phyloP scores from a whole-genome alignment of 805 yeast genomes.

The Torulaspora gathmanii region DNA sequence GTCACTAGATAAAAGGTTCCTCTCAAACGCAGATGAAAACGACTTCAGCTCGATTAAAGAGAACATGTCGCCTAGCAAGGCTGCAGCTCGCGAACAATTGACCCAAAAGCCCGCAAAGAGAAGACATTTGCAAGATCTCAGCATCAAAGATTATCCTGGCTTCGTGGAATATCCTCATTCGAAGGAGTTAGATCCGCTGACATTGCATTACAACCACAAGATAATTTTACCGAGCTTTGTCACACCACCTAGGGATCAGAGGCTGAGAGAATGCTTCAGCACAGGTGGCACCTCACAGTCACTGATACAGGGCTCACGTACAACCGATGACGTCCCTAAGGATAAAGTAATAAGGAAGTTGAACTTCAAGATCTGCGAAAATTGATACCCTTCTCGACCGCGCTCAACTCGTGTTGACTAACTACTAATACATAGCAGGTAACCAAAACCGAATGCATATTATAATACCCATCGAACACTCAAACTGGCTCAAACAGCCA shows the following conservation, averaged over 20 bases:
- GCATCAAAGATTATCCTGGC: conserved; percentile 19
- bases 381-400: conserved; percentile 4
- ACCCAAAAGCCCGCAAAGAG: conserved; percentile 2
- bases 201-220: conserved; percentile 16
- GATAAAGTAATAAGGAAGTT: conserved; percentile 24
- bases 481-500: not conserved
- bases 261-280: conserved; percentile 16
- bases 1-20: conserved; percentile 23
- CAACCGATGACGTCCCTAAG: conserved; percentile 22
- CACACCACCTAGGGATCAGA: conserved; percentile 25
- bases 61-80: conserved; percentile 18
- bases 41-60: conserved; percentile 18
- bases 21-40: conserved; percentile 28
- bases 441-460: not conserved
- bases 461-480: not conserved
- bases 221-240: conserved; percentile 19
- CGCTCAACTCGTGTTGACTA: not conserved
- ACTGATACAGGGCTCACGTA: conserved; percentile 10
- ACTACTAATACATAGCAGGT: not conserved
- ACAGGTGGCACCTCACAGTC: not conserved
- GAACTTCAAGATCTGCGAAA: conserved; percentile 18
- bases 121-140: conserved; percentile 18
- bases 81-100: not conserved
- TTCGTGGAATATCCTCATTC: conserved; percentile 18
- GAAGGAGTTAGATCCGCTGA: conserved; percentile 11